Evolutionary conservation across 192 early-diverging fungal species (phyloP), one percentile per base, ranked within the genome.

Genomic region (Radiomyces spectabilis): DNA sequence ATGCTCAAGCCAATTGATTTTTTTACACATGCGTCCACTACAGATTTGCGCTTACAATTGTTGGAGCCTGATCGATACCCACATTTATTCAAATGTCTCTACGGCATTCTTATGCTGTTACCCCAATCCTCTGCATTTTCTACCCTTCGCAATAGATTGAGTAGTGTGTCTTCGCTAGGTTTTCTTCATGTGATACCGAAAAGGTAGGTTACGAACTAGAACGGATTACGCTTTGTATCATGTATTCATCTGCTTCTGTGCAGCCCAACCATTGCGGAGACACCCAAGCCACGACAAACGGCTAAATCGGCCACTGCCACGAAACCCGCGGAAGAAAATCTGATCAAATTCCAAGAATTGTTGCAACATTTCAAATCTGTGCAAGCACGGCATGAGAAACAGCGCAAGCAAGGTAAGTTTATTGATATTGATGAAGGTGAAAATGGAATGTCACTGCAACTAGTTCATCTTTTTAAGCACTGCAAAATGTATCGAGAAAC

Each of bases 121-220:
- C 97, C 97, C 47, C 97, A 99, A 68, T 92, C 88, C 35, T 86
- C 82, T 25, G 95, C 97, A 5, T 99, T 97, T 85, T 92, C 88
- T 0, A 96, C 94, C 4, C 65, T 99, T 51, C 69, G 93, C 29
- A 98, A 93, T 69, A 80, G 97, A n/a, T 61, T 99, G 54, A 91
- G 85, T 34, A 86, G 88, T 52, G 90, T 99, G 21, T 78, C 79
- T 39, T 77, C 82, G 1, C 61, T 86, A 57, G 83, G 80, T 24
- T 80, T 79, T 47, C 62, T 86, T 22, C 74, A 85, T 59, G 62
- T 76, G 2, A 69, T 77, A 33, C 78, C 78, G 1, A 83, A 77
- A 34, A 74, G 62, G 78, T 80, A 65, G 30, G 42, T 30, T 13
- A 27, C n/a, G 1, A 4, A 43, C 24, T 39, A 13, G 40, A 30